Evolutionary conservation across 805 yeast species (phyloP), one percentile per base, ranked within the genome.

Genomic region (Lachancea lanzarotensis): DNA sequence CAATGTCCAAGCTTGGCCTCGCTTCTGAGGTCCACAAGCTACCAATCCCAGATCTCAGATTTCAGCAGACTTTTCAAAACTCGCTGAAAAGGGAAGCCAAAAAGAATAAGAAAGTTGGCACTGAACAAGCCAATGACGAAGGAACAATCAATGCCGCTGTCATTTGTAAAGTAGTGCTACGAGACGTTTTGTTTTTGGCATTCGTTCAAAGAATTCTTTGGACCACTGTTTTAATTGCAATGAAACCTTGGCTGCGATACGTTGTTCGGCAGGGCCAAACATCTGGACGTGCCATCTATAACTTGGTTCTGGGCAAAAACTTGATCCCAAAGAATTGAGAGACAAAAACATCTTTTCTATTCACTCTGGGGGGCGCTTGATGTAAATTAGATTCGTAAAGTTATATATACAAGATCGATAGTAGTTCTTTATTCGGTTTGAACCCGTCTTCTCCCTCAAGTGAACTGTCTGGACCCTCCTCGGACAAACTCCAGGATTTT

Each of bases 401-500:
- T 36, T 45, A 39, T 45, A 35, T 29, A 29, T 45, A 45, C 47
- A 45, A 33, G 42, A 33, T 25, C 43, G 20, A n/a, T 22, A 25
- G 19, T 32, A 25, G 30, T 25, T 25, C 40, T 35, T 6, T 22
- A 35, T 35, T n/a, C n/a, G 25, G 27, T 13, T 13, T n/a, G n/a
- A n/a, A n/a, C n/a, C n/a, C n/a, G n/a, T n/a, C n/a, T n/a, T n/a
- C n/a, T n/a, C n/a, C 13, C 16, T 58, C 63, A 78, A 35, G 81
- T 78, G 77, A 84, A 89, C 48, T 81, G 84, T 69, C 95, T 82
- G 32, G 95, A 82, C 35, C 88, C 91, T 54, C 96, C 96, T 60
- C 96, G 82, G 40, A 87, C 96, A 63, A 91, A 86, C 70, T 91
- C 98, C 59, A 91, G 67, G 45, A 93, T 80, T 71, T 86, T 87